A percentile compares a stretch with the other conserved stretches of the same genome.
Conservation (phyloP, 495 filamentous ascomycete species). For the Xylaria cubensis region DNA sequence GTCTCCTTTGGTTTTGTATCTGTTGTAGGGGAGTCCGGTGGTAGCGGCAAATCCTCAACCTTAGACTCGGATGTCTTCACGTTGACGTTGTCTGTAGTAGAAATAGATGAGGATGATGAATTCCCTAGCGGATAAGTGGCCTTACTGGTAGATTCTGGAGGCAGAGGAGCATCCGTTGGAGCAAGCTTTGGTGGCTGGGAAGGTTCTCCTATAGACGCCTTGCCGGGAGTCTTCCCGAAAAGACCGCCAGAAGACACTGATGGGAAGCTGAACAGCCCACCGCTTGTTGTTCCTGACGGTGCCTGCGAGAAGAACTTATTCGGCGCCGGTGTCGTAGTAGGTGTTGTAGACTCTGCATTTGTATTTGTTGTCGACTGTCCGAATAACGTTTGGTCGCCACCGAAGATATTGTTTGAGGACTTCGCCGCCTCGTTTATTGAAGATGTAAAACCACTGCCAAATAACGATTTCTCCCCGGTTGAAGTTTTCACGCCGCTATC, state of each 20-base stretch:
- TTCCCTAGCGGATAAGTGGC: constrained; percentile 67
- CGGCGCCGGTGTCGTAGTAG: constrained; percentile 58
- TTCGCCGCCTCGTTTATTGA: constrained; percentile 56
- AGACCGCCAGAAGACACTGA: constrained; percentile 23
- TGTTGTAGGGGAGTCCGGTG: constrained; percentile 60
- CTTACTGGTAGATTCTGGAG: constrained; percentile 79
- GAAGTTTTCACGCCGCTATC: constrained; percentile 61
- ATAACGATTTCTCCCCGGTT: constrained; percentile 54
- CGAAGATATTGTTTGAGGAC: constrained; percentile 32
- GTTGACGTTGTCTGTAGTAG: constrained; percentile 51
- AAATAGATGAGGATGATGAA: constrained; percentile 68
- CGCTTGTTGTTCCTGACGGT: constrained; percentile 24
- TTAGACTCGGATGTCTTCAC: constrained; percentile 36
- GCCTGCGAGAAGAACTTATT: constrained; percentile 48
- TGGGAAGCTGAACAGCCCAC: constrained; percentile 34
- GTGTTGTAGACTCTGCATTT: constrained; percentile 60
- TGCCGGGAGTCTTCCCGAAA: constrained; percentile 24
- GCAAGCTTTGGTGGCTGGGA: constrained; percentile 46
- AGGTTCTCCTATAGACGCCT: constrained; percentile 30
- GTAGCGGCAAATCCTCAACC: constrained; percentile 63
- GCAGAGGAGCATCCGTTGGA: constrained; percentile 65
- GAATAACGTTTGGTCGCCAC: constrained; percentile 35
- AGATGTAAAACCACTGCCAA: constrained; percentile 63
- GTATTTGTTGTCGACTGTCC: constrained; percentile 38
- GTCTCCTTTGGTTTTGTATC: constrained; percentile 26